Evolutionary conservation across 768 basidiomycete genomes (phyloP), one percentile per base, ranked within the genome.

Genomic region (Vararia minispora): DNA sequence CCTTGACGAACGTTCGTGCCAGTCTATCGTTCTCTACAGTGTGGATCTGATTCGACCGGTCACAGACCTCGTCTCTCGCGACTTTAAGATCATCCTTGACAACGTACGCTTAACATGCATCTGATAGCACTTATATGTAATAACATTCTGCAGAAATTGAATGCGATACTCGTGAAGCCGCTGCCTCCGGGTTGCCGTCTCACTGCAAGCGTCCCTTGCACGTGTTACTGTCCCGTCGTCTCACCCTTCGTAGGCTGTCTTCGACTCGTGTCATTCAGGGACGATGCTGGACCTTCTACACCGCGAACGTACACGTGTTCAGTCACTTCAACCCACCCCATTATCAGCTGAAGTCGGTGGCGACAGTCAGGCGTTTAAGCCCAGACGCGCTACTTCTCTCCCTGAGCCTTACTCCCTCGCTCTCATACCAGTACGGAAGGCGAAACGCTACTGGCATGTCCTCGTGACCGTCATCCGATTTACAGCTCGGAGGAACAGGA

Each of bases 261-360:
- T 48, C 9, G 51, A 52, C 26, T 32, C 51, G 1, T 52, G 51
- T 27, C 44, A 50, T 36, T 50, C 49, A 0, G 49, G 51, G 3
- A 41, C 49, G 0, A 20, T 52, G 11, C 37, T 52, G 0, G 49
- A 45, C 23, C 34, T 52, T 31, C 33, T 35, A n/a, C 45, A 50
- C 22, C 48, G 51, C 30, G 24, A 28, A 1, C 48, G 49, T 17
- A 45, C 47, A 44, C 13, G 28, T 13, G 10, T 31, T 33, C 20
- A 28, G 25, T 3, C 28, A 22, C 30, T n/a, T n/a, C n/a, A 16
- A 14, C 20, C 39, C 43, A 23, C 3, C 14, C 27, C 18, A 26
- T n/a, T 28, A 38, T 34, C 32, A 17, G 33, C 12, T 5, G 28
- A 7, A n/a, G 5, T 18, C 21, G 17, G 4, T 2, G n/a, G 17